Conservation (phyloP, 768 basidiomycete species). For the Botryobasidium botryosum region DNA sequence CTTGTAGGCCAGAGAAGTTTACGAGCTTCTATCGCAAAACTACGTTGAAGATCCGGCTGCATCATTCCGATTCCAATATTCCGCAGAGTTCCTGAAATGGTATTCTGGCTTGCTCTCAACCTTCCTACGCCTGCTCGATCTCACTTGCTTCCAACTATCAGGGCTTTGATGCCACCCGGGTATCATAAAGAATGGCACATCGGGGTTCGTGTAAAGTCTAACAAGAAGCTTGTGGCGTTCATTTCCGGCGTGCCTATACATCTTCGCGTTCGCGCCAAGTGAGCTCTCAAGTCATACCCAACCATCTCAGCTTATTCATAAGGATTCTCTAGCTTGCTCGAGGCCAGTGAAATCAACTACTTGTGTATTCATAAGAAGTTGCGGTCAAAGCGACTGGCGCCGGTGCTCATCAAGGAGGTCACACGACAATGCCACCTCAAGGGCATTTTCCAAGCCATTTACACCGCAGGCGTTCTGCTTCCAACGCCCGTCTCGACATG, state of each 20-base stretch:
- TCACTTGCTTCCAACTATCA: conserved; percentile 17
- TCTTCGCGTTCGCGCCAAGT: conserved; percentile 75
- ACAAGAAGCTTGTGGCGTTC: conserved; percentile 89
- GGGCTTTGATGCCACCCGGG: conserved; percentile 90
- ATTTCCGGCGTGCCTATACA: conserved; percentile 85
- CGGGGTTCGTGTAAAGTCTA: conserved; percentile 80
- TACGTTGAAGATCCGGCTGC: conserved; percentile 96
- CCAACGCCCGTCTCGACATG: conserved; percentile 87
- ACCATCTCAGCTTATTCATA: background rate
- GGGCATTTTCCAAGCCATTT: conserved; percentile 92
- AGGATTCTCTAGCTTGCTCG: conserved; percentile 34
- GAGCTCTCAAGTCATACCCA: conserved; percentile 18
- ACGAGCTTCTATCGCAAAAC: conserved; percentile 77
- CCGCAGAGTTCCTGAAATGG: conserved; percentile 88
- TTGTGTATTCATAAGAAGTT: conserved; percentile 96
- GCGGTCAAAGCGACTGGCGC: conserved; percentile 84
- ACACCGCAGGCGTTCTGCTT: conserved; percentile 84
- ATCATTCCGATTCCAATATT: conserved; percentile 93
- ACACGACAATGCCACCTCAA: conserved; percentile 81
- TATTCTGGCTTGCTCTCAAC: conserved; percentile 15
- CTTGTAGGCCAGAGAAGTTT: conserved; percentile 40
- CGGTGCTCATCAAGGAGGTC: conserved; percentile 94
- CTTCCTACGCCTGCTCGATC: too few species aligned
- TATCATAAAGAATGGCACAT: conserved; percentile 91
- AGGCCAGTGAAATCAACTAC: conserved; percentile 86